phyloP scores from a whole-genome alignment of 306 rosid genomes.

The Prosopis cineraria region DNA sequence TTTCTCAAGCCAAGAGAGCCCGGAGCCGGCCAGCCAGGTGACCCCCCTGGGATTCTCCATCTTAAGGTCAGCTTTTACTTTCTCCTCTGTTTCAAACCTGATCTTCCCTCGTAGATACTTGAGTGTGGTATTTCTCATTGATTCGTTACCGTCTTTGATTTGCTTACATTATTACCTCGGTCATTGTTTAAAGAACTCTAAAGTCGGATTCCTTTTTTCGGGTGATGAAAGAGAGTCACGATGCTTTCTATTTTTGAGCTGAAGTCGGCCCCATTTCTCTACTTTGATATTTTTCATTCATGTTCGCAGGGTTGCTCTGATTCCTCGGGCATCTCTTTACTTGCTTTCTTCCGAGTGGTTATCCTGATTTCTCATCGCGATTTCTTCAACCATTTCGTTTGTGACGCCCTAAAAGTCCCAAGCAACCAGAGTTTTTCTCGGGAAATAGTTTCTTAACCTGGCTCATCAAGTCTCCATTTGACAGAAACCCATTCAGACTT shows the following conservation, averaged over 20 bases:
- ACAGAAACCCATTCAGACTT: conserved; percentile 22
- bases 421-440: not conserved
- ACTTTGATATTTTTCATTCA: conserved; percentile 23
- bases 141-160: conserved; percentile 7
- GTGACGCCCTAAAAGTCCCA: not conserved
- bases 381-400: not conserved
- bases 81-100: not conserved
- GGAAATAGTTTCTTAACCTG: not conserved
- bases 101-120: not conserved
- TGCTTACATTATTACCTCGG: not conserved
- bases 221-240: conserved; percentile 11
- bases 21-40: not conserved
- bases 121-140: not conserved
- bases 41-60: not conserved
- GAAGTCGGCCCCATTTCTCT: not conserved
- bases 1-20: too few relatives aligned
- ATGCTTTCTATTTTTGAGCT: conserved; percentile 6
- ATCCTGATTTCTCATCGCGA: not conserved
- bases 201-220: not conserved
- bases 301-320: conserved; percentile 41
- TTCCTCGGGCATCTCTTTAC: conserved; percentile 27
- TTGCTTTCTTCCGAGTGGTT: not conserved
- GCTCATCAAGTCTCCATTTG: conserved; percentile 13
- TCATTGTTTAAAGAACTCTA: not conserved
- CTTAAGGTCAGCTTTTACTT: not conserved